Evolutionary conservation across 2,329 filamentous ascomycete species (phyloP).

Genomic region (Hortaea werneckii): DNA sequence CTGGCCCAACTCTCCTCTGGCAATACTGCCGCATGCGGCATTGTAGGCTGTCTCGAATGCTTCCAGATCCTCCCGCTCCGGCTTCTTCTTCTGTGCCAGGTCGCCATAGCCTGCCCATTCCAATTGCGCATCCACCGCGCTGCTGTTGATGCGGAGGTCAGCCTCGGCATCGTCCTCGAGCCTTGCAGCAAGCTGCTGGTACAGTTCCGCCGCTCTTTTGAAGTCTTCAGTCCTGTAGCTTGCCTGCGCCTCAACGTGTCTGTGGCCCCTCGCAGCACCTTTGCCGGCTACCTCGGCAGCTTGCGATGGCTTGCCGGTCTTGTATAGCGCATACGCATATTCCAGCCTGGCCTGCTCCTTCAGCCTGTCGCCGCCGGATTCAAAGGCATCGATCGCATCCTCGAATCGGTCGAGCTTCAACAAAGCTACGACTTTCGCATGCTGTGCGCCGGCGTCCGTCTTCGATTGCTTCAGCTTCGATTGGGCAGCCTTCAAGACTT

Average conservation of each 20-base stretch:
- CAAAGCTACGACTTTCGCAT: slow-evolving; percentile 62
- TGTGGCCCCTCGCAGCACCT: slow-evolving; percentile 39
- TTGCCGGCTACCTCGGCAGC: slow-evolving; percentile 45
- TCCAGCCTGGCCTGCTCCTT: slow-evolving; percentile 55
- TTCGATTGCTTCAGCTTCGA: slow-evolving; percentile 49
- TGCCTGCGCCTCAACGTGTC: slow-evolving; percentile 53
- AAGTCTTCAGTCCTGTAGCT: slow-evolving; percentile 70
- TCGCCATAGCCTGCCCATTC: slow-evolving; percentile 54
- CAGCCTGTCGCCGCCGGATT: slow-evolving; percentile 51
- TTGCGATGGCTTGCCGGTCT: slow-evolving; percentile 57
- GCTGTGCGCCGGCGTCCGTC: slow-evolving; percentile 49
- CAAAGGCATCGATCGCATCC: slow-evolving; percentile 61
- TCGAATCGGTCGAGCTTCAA: slow-evolving; percentile 75
- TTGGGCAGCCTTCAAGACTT: slow-evolving; percentile 57
- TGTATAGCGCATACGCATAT: slow-evolving; percentile 76
- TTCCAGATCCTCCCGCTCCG: slow-evolving; percentile 53
- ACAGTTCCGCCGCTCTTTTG: slow-evolving; percentile 53
- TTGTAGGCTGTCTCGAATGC: slow-evolving; percentile 79
- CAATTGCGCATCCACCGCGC: slow-evolving; percentile 61
- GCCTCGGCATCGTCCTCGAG: slow-evolving; percentile 52
- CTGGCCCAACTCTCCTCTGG: slow-evolving; percentile 54
- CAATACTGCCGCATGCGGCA: slow-evolving; percentile 62
- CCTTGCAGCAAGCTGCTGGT: slow-evolving; percentile 46
- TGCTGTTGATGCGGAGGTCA: slow-evolving; percentile 67
- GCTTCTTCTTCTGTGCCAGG: slow-evolving; percentile 44